Conservation (phyloP, 2,329 filamentous ascomycete genomes). For the Cryphonectria radicalis region DNA sequence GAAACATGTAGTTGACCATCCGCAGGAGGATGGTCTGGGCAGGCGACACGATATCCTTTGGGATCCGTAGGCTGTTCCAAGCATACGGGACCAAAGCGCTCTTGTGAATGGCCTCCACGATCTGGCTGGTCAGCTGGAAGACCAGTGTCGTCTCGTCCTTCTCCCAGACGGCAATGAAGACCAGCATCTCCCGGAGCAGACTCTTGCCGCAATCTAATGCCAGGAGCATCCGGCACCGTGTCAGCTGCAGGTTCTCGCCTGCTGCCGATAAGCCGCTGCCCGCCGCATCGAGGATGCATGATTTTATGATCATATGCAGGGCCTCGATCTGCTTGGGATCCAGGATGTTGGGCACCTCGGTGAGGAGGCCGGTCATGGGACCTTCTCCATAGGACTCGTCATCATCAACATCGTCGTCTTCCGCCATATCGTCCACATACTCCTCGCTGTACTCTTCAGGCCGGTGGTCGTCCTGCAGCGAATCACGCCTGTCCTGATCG, state of each 20-base stretch:
- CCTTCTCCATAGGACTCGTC: conserved; percentile 81
- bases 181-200: conserved; percentile 84
- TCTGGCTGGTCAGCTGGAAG: conserved; percentile 95
- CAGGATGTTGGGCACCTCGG: conserved; percentile 91
- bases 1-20: conserved; percentile 87
- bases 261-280: conserved; percentile 69
- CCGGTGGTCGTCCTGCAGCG: conserved; percentile 39
- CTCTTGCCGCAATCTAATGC: conserved; percentile 91
- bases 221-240: conserved; percentile 85
- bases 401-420: conserved; percentile 72
- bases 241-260: conserved; percentile 85
- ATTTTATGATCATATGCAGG: conserved; percentile 95
- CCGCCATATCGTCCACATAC: conserved; percentile 54
- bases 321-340: conserved; percentile 96
- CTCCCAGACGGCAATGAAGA: conserved; percentile 97
- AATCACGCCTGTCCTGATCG: conserved; percentile 43
- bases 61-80: conserved; percentile 88
- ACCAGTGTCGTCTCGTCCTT: conserved; percentile 91
- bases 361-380: conserved; percentile 80
- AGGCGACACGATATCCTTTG: conserved; percentile 94
- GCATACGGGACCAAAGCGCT: conserved; percentile 89
- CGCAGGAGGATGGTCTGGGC: conserved; percentile 93
- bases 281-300: conserved; percentile 83
- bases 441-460: conserved; percentile 40
- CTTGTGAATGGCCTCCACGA: conserved; percentile 89